phyloP scores from a whole-genome alignment of 257 asterid species.

The Solanum verrucosum region DNA sequence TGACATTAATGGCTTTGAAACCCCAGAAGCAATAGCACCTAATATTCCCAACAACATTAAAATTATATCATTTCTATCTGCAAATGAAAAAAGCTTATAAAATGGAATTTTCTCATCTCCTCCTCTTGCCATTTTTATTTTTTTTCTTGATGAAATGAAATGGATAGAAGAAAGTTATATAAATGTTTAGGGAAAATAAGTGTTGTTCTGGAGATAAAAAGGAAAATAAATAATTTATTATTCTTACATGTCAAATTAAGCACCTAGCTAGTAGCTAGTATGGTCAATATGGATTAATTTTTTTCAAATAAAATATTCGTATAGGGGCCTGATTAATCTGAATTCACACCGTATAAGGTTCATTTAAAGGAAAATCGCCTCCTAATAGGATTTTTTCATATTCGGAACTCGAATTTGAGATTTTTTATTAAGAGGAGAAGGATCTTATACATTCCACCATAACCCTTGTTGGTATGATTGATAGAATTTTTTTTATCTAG shows the following conservation, averaged over 20 bases:
- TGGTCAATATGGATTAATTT: not conserved
- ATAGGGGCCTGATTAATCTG: not conserved
- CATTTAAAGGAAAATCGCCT: no score
- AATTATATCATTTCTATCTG: conserved; percentile 23
- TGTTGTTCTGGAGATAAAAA: not conserved
- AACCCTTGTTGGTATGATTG: not conserved
- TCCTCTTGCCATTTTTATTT: not conserved
- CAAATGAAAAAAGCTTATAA: conserved; percentile 14
- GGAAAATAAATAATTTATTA: not conserved
- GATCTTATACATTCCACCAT: not conserved
- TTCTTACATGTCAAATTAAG: not conserved
- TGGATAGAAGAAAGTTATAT: not conserved
- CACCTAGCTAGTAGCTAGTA: not conserved
- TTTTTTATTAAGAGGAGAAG: not conserved
- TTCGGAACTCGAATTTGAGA: no score
- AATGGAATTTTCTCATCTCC: conserved; percentile 7
- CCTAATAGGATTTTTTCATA: not conserved
- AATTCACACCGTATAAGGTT: not conserved
- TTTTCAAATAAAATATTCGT: no score
- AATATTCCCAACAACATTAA: conserved; percentile 36
- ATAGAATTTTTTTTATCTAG: no score
- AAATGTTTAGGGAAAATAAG: not conserved
- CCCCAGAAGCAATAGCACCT: conserved; percentile 30
- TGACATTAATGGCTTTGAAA: conserved; percentile 28
- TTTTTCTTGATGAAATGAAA: not conserved